Base-by-base conservation (phyloP, 148 eudicot species). In the Heliamphora exappendiculata region DNA sequence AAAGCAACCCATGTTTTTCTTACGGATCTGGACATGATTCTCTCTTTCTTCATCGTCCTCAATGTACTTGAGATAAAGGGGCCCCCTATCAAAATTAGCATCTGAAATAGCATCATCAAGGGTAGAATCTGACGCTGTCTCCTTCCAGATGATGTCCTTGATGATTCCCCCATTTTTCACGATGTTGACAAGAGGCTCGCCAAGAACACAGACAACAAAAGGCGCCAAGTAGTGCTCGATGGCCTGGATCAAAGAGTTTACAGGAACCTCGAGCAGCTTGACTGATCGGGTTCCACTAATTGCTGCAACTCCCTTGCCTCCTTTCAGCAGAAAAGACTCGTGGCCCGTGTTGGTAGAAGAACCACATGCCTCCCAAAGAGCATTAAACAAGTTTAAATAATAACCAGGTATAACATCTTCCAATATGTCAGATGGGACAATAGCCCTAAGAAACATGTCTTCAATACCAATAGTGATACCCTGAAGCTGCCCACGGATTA, bases 331-430 rank as follows among this genome's bases (percentile, higher is more conserved):
- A 76, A 95, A 95, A 54, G 83, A 81, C 85, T 95, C 99, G 63
- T 97, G 82, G 16, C 96, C 97, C 17, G 90, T 87, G 85, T 82
- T 87, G 60, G 93, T 82, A 62, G 94, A 81, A 64, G 90, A 67
- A 42, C 90, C 96, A 70, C 97, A 95, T 12, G 91, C 96, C 80
- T 95, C 99, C 99, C 99, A 95, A 70, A 95, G 81, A 67, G 99
- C 93, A 80, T 89, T 82, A 78, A 91, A 95, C 49, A 95, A 84
- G 55, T 87, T 82, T 1, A 85, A 59, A 74, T 85, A 80, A 84
- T 91, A 95, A 51, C 47, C 71, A 42, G 93, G 84, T 2, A 76
- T 65, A 53, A 73, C 82, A 58, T 83, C 88, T 62, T 65, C 82
- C 1, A 79, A 37, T 47, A 92, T 81, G 64, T 89, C 91, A 17